phyloP scores from a whole-genome alignment of 306 rosid genomes.

The Dryas drummondii region DNA sequence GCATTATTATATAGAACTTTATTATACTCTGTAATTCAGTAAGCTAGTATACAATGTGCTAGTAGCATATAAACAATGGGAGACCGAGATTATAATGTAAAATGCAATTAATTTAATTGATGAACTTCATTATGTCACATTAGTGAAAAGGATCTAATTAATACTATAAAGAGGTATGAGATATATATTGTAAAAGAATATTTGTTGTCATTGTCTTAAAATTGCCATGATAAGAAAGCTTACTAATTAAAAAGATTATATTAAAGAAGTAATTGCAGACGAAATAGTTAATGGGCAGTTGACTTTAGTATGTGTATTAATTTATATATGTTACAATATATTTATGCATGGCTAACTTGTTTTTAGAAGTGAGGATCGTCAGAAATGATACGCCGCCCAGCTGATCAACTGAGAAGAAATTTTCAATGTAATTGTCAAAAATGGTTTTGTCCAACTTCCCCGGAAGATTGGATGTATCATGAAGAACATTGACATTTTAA shows the following conservation, averaged over 20 bases:
- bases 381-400: not conserved
- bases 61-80: too few species aligned
- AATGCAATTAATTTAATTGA: too few species aligned
- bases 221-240: not conserved
- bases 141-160: too few species aligned
- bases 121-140: too few species aligned
- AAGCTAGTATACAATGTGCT: too few species aligned
- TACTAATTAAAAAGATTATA: too few species aligned
- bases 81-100: too few species aligned
- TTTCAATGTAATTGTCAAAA: not conserved
- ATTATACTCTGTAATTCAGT: too few species aligned
- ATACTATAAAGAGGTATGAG: not conserved
- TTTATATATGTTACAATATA: not conserved
- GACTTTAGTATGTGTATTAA: not conserved
- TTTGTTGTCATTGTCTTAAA: not conserved
- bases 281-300: not conserved
- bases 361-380: not conserved
- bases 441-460: not conserved
- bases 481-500: too few species aligned
- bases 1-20: too few species aligned
- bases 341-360: not conserved
- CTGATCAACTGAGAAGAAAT: not conserved
- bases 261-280: not conserved
- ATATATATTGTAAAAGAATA: conserved; percentile 1
- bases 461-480: too few species aligned